Base-by-base conservation (phyloP, 2,329 filamentous ascomycete species). In the Xylaria arbuscula region DNA sequence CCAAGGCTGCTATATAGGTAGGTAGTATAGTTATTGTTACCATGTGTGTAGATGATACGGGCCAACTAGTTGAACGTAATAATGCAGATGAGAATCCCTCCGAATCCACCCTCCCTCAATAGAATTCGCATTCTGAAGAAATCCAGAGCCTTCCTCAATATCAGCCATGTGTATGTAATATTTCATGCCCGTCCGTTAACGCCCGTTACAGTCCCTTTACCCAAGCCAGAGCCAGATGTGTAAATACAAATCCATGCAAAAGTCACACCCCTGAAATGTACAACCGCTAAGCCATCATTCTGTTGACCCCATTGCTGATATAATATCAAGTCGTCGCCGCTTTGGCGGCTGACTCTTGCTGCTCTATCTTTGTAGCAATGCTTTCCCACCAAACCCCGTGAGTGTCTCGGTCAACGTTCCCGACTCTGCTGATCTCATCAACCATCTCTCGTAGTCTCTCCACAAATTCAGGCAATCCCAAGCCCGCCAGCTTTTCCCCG, bases 391-490 rank as follows among this genome's bases (percentile, higher is more conserved):
- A 93, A 51, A 81, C 76, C 13, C 87, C 87, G 78, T 93, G 92
- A 8, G 88, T 86, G 69, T 88, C 89, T 70, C 89, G 85, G 76
- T 94, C 92, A 5, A 93, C 89, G 4, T 82, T 82, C 15, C 89
- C 89, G 3, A 93, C 85, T 76, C 86, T 86, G 50, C 87, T 85
- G 68, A 94, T 80, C 75, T 90, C 84, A 40, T 93, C 90, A 8
- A 92, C 89, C 73, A 94, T 90, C 57, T 88, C 88, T 38, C 90
- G 84, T 15, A 94, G 88, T 68, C 86, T 87, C 34, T 88, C 86
- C 17, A 91, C 89, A 76, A 94, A 94, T 79, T 94, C 92, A 0
- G 89, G 89, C 65, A 94, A 80, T 0, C 92, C 92, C 19, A 92
- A 84, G 2, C 86, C 85, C 0, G 90, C 90, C 8, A 94, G 84